Conservation (phyloP, 108 stramenopile genomes). For the Mediolabrus comicus region DNA sequence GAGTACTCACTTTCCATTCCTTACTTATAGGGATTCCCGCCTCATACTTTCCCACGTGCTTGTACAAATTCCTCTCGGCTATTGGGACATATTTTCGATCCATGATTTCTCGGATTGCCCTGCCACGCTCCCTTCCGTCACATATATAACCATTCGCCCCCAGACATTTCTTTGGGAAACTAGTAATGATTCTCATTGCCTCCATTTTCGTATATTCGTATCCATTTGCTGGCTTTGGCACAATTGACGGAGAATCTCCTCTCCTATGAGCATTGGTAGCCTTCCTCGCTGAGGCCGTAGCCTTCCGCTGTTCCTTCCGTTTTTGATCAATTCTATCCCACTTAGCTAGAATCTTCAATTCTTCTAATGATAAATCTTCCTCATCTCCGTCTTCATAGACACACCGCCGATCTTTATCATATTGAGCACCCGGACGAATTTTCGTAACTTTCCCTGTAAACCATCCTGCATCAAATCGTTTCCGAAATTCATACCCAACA, state of each 20-base stretch:
- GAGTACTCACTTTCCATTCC: neutral
- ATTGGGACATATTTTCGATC: neutral
- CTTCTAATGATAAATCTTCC: conserved; percentile 29
- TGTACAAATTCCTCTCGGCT: conserved; percentile 5
- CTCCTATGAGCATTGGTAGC: neutral
- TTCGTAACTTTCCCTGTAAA: conserved; percentile 4
- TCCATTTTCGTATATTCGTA: neutral
- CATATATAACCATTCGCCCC: neutral
- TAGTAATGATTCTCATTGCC: neutral
- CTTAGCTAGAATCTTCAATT: conserved; percentile 11
- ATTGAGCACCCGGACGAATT: conserved; percentile 4
- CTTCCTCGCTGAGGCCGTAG: neutral
- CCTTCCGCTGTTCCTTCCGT: no score
- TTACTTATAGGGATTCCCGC: neutral
- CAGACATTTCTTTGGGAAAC: neutral
- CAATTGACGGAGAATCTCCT: neutral
- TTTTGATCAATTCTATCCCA: neutral
- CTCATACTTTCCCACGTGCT: neutral
- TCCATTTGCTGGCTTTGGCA: conserved; percentile 7
- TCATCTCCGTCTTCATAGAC: conserved; percentile 43
- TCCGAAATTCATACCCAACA: conserved; percentile 12
- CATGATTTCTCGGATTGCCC: neutral
- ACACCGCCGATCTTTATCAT: conserved; percentile 28
- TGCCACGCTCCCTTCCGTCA: neutral
- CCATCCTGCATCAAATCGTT: conserved; percentile 5